These are phyloP conservation scores for Spinacia oleracea DNA, from an alignment of 179 eudicot genomes.

Conservation along the genomic window DNA sequence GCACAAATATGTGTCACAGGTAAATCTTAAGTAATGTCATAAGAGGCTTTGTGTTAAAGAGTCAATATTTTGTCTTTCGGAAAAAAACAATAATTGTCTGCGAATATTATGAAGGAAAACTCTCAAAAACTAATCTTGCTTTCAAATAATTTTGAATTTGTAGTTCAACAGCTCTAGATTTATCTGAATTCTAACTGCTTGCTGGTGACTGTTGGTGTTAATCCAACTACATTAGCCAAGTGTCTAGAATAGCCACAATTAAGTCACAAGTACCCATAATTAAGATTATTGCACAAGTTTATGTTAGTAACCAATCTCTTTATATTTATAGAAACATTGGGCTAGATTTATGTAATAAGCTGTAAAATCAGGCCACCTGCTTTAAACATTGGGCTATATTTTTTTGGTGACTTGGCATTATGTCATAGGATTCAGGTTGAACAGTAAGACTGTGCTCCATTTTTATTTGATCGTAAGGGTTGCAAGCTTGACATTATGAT, in stretches of 20 bases:
- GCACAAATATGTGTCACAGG: conserved; percentile 64
- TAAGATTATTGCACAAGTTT: background rate
- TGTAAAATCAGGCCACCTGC: background rate
- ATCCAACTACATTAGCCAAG: background rate
- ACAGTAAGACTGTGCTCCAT: background rate
- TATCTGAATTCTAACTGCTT: background rate
- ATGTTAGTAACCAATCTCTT: background rate
- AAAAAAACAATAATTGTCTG: background rate
- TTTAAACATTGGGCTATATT: background rate
- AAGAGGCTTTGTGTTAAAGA: background rate
- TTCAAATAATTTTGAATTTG: background rate
- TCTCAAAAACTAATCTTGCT: background rate
- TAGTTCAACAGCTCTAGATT: background rate
- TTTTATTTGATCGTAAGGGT: background rate
- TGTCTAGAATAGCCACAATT: background rate
- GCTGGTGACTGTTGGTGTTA: background rate
- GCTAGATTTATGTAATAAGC: background rate
- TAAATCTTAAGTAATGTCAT: conserved; percentile 17
- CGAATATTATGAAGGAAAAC: background rate
- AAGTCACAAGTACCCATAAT: no score
- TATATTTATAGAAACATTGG: background rate
- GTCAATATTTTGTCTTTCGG: background rate
- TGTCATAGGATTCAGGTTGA: background rate
- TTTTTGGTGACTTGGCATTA: background rate
- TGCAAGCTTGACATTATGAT: conserved; percentile 11